Evolutionary conservation across 371 early-diverging fungal species (phyloP).

Genomic region (Saksenaea vasiformis): DNA sequence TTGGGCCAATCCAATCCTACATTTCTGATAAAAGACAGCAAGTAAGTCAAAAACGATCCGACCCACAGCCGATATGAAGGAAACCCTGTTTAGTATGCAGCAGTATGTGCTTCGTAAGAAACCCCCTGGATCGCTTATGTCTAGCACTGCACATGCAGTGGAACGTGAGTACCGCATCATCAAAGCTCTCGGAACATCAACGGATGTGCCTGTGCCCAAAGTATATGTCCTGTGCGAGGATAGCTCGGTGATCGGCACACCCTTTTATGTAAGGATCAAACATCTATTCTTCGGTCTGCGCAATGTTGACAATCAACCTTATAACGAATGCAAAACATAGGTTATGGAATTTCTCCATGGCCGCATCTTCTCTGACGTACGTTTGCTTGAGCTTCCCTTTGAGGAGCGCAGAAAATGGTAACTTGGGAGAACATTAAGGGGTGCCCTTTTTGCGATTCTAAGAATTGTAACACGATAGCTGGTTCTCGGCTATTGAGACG

Average conservation of each 20-base stretch:
- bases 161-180: slow-evolving; percentile 89
- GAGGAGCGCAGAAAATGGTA: slow-evolving; percentile 64
- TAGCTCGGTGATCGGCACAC: slow-evolving; percentile 76
- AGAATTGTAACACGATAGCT: slow-evolving; percentile 42
- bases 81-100: slow-evolving; percentile 34
- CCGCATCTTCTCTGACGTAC: slow-evolving; percentile 75
- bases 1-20: slow-evolving; percentile 94
- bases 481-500: slow-evolving; percentile 73
- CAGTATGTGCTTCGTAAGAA: slow-evolving; percentile 89
- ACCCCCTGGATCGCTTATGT: slow-evolving; percentile 85
- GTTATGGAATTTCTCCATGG: slow-evolving; percentile 93
- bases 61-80: neutral
- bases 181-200: slow-evolving; percentile 67
- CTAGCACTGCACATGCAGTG: slow-evolving; percentile 88
- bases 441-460: slow-evolving; percentile 8
- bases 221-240: slow-evolving; percentile 87
- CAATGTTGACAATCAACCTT: neutral
- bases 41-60: slow-evolving; percentile 42
- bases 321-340: slow-evolving; percentile 21
- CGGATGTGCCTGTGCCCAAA: slow-evolving; percentile 88
- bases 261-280: slow-evolving; percentile 73
- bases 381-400: slow-evolving; percentile 55
- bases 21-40: slow-evolving; percentile 71
- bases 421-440: neutral
- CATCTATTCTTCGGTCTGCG: neutral